A percentile compares a stretch with the other conserved stretches of the same genome.
These are phyloP conservation scores for Phytophthora constricta DNA, from an alignment of 352 stramenopile genomes.

Conservation along the genomic window DNA sequence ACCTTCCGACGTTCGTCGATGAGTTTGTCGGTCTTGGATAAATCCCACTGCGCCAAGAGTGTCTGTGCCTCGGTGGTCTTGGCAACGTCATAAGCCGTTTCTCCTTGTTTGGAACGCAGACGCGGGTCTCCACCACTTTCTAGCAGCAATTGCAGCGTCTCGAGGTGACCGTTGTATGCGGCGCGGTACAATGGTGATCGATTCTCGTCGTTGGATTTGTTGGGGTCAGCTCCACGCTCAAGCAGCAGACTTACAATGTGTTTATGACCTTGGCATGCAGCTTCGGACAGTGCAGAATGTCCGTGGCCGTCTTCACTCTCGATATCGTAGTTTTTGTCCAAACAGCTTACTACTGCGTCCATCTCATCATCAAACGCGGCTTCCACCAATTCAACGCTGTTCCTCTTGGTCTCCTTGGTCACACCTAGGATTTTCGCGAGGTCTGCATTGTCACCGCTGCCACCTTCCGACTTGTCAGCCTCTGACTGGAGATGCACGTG, in stretches of 20 bases:
- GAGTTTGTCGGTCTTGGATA: constrained; percentile 71
- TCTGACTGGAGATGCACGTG: constrained; percentile 41
- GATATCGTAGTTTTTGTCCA: constrained; percentile 90
- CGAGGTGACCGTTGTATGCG: constrained; percentile 86
- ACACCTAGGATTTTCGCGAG: constrained; percentile 66
- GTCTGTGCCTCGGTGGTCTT: constrained; percentile 74
- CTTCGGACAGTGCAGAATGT: constrained; percentile 89
- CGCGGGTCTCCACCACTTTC: constrained; percentile 77
- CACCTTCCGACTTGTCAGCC: constrained; percentile 4
- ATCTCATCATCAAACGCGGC: constrained; percentile 90
- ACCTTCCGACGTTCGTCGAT: constrained; percentile 64
- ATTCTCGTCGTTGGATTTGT: constrained; percentile 85
- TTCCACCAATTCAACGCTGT: constrained; percentile 87
- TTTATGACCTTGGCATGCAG: constrained; percentile 82
- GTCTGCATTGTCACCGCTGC: constrained; percentile 21
- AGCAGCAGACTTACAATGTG: constrained; percentile 75
- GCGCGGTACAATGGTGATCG: constrained; percentile 86
- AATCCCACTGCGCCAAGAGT: constrained; percentile 73
- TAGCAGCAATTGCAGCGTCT: constrained; percentile 72
- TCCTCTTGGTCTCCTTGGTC: constrained; percentile 67
- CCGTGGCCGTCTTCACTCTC: constrained; percentile 87
- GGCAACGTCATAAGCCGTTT: constrained; percentile 88
- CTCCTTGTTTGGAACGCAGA: constrained; percentile 71
- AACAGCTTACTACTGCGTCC: constrained; percentile 60
- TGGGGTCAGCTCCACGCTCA: constrained; percentile 83